Evolutionary conservation across 148 eudicot genomes (phyloP).

Genomic region (Silene uniflora): DNA sequence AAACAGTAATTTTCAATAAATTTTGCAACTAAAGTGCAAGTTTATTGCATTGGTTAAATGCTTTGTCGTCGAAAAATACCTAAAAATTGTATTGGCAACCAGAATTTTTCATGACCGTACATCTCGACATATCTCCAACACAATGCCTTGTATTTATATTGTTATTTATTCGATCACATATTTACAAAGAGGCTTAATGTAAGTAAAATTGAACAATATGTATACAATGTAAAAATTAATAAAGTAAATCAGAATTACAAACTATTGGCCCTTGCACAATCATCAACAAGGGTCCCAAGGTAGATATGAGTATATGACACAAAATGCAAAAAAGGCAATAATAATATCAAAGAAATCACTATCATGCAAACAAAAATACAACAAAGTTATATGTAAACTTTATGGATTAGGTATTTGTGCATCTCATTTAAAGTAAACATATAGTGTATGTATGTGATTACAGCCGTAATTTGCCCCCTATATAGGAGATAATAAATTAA

Average conservation of each 20-base stretch:
- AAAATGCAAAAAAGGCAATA: slow-evolving; percentile 16
- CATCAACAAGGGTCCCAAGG: not conserved
- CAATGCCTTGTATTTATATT: too few species aligned
- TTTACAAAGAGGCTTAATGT: too few species aligned
- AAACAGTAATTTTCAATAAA: too few species aligned
- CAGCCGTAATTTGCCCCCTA: slow-evolving; percentile 21
- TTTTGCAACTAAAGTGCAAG: too few species aligned
- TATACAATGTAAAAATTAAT: too few species aligned
- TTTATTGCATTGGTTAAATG: too few species aligned
- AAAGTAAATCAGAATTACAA: not conserved
- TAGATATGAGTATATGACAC: not conserved
- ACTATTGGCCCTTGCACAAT: not conserved
- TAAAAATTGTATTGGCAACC: too few species aligned
- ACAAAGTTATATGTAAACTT: slow-evolving; percentile 9
- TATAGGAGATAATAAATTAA: not conserved
- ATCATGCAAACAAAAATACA: slow-evolving; percentile 9
- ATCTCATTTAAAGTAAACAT: slow-evolving; percentile 17
- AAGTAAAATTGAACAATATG: too few species aligned
- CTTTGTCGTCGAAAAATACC: too few species aligned
- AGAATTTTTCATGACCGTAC: too few species aligned
- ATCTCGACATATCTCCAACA: too few species aligned
- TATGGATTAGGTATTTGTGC: slow-evolving; percentile 26
- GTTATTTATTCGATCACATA: too few species aligned
- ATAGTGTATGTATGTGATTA: slow-evolving; percentile 14
- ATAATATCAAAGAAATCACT: slow-evolving; percentile 5